phyloP scores from a whole-genome alignment of 2,329 filamentous ascomycete species.

The Mycogone perniciosa region DNA sequence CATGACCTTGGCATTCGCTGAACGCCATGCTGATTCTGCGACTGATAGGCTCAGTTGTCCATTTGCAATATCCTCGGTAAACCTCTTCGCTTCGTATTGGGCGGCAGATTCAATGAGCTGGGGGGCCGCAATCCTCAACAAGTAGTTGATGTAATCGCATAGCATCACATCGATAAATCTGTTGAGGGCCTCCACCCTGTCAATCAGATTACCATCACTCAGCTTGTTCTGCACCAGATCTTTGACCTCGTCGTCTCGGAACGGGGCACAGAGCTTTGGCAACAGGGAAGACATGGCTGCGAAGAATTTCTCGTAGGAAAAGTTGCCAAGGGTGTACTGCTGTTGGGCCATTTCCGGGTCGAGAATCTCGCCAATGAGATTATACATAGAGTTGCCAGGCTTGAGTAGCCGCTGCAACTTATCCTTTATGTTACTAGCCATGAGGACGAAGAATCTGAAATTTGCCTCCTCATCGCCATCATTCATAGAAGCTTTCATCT shows the following conservation, averaged over 20 bases:
- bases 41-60: slow-evolving; percentile 48
- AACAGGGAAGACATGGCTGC: slow-evolving; percentile 67
- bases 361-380: slow-evolving; percentile 66
- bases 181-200: slow-evolving; percentile 68
- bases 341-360: slow-evolving; percentile 64
- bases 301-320: slow-evolving; percentile 79
- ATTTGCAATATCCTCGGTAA: slow-evolving; percentile 57
- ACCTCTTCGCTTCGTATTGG: slow-evolving; percentile 68
- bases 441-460: slow-evolving; percentile 61
- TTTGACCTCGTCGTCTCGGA: slow-evolving; percentile 71
- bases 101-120: slow-evolving; percentile 64
- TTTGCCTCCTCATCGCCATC: slow-evolving; percentile 58
- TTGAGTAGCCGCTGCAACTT: slow-evolving; percentile 68
- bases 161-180: slow-evolving; percentile 71
- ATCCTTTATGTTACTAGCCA: slow-evolving; percentile 63
- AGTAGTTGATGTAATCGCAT: slow-evolving; percentile 76
- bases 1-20: slow-evolving; percentile 57
- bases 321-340: slow-evolving; percentile 64
- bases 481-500: slow-evolving; percentile 57
- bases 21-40: slow-evolving; percentile 61
- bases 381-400: slow-evolving; percentile 66
- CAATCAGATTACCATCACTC: slow-evolving; percentile 58
- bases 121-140: slow-evolving; percentile 65
- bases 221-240: slow-evolving; percentile 58
- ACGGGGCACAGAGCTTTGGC: slow-evolving; percentile 73